Evolutionary conservation across 768 basidiomycete genomes (phyloP), one percentile per base, ranked within the genome.

Genomic region (Mycena alexandri): DNA sequence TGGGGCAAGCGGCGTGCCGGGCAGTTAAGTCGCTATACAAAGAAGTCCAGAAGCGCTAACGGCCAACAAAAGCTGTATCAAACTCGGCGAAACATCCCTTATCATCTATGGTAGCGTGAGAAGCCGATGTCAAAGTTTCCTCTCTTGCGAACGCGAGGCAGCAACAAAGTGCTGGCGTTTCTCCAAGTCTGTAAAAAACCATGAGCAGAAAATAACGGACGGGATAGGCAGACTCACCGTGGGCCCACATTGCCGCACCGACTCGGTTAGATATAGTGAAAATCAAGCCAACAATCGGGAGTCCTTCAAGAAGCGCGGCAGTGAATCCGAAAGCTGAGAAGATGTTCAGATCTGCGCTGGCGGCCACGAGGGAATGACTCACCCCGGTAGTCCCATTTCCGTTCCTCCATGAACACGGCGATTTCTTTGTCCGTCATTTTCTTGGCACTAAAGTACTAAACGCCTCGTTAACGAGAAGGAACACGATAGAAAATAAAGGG

Each of bases 231-330:
- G 11, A 73, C 82, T 17, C 62, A 93, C 91, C 93, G 69, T 90
- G 89, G 6, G 93, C 92, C 92, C 95, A 98, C 96, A 98, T 97
- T 1, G 95, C 95, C 3, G 94, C 96, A 8, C 95, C 95, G 25
- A 97, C 87, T 8, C 94, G 85, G 75, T 97, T 96, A 0, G 94
- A 95, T 19, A 97, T 83, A 2, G 90, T 90, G 75, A 97, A 94
- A 12, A 92, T 78, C 6, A 97, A 79, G 0, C 96, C 96, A 4
- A 95, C 73, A 64, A 98, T 85, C 0, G 96, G 96, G 0, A 97
- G 79, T 2, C 86, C 85, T 78, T 98, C 96, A 3, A 96, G 81
- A 7, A 97, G 79, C 0, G 94, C 89, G 0, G 96, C 93, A 0
- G 87, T 77, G 75, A 97, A 96, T 6, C 96, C 96, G 73, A 98